Percentiles rank a stretch among this genome's conserved stretches.
These are phyloP conservation scores for Xylaria polymorpha DNA, from an alignment of 2,329 filamentous ascomycete species.

Conservation along the genomic window DNA sequence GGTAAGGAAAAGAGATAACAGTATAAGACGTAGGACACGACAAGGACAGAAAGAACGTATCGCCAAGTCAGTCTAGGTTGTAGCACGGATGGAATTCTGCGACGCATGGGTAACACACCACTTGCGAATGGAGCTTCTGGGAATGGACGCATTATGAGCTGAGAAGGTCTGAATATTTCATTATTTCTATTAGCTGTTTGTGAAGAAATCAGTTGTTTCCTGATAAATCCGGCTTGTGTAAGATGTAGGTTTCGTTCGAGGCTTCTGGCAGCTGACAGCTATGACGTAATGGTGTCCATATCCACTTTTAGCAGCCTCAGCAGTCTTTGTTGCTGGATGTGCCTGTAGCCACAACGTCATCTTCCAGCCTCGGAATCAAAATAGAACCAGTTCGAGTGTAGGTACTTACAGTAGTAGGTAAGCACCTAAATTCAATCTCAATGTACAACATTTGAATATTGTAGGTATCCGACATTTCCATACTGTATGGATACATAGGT, in stretches of 20 bases:
- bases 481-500: not conserved
- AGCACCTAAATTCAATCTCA: no score
- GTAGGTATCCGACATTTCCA: not conserved
- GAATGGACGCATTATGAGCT: slow-evolving; percentile 44
- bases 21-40: slow-evolving; percentile 53
- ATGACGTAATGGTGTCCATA: slow-evolving; percentile 8
- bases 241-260: not conserved
- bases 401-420: no score
- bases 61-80: slow-evolving; percentile 52
- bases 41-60: slow-evolving; percentile 49
- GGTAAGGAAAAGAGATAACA: slow-evolving; percentile 56
- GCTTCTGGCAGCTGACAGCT: not conserved
- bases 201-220: not conserved
- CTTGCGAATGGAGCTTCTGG: slow-evolving; percentile 40
- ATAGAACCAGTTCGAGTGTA: not conserved
- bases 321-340: not conserved
- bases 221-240: slow-evolving; percentile 6
- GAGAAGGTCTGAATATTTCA: not conserved
- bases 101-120: slow-evolving; percentile 22
- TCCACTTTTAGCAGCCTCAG: slow-evolving; percentile 10
- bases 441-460: no score
- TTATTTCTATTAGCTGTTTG: not conserved
- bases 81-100: slow-evolving; percentile 38
- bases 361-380: not conserved
- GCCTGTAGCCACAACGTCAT: slow-evolving; percentile 26